Evolutionary conservation across 176 grass and related monocot species (phyloP), one percentile per base, ranked within the genome.

Genomic region (Hsuehochloa calcarea): DNA sequence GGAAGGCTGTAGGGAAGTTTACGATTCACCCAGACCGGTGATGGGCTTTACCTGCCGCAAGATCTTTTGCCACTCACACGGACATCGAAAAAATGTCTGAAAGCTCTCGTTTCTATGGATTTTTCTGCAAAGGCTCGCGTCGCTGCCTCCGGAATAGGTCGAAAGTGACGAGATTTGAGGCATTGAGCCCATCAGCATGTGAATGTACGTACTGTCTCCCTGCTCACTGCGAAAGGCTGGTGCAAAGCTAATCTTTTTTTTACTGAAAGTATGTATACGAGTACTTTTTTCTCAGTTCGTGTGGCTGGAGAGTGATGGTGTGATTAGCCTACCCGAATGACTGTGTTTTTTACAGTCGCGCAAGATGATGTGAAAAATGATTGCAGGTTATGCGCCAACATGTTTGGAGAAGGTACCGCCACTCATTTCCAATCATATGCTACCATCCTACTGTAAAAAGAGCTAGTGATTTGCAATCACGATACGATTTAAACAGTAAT

Each of bases 101-200:
- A 77, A 86, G 11, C 26, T 39, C 56, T 56, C 78, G 34, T 23
- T 25, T 62, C 3, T 6, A 50, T 70, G 56, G 62, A 51, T 75
- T 35, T 65, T 47, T 74, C 38, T 58, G 70, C 60, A 60, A 25
- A 86, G 40, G 50, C 37, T 66, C 47, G 41, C n/a, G 50, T 47
- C 65, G 25, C 37, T 86, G 67, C 27, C 73, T 46, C n/a, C 87
- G 31, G 72, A 40, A 8, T 26, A 65, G 12, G 47, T 31, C 16
- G 66, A 65, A 83, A 79, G 26, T 58, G 84, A 90, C 58, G 87
- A 86, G 71, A 83, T 81, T 81, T 71, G 76, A 73, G 75, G 27
- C 87, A 37, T 15, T 11, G 23, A 56, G n/a, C 47, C 23, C 79
- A 72, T 73, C 41, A 12, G 49, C 72, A 86, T 39, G 88, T 79